Base-by-base conservation (phyloP, 1,139 yeast genomes). In the Sporopachydermia cereana region DNA sequence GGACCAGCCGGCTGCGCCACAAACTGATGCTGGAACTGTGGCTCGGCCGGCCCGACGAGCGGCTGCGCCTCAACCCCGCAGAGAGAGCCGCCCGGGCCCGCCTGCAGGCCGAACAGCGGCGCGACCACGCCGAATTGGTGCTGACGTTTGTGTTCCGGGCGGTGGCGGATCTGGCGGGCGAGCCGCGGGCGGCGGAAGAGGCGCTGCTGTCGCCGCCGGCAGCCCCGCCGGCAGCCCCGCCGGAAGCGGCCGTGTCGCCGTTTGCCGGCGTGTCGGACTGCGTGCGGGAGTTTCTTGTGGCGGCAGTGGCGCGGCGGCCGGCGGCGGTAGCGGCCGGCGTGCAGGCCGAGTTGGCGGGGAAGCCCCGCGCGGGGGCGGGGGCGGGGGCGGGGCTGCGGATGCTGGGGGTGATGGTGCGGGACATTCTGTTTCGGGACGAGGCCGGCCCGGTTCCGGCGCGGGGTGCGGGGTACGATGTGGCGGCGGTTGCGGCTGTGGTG, bases 1-100 rank as follows among this genome's bases (percentile, higher is more conserved):
- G 9, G 9, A 34, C 39, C 12, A 9, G 12, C 22, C 18, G 39
- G 17, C 17, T 34, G 22, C n/a, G 5, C 7, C 39, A 34, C 22
- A 34, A 34, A 34, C n/a, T 34, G 9, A 34, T 34, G 39, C 39
- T 34, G 18, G 39, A 34, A 34, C n/a, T 34, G 22, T 34, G 18
- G 22, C 17, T 34, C 22, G 39, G 39, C 22, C 9, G 9, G 18
- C 12, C 22, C 9, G 22, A 20, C 5, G 9, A 5, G 12, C 18
- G 39, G 22, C 39, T 34, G 17, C 39, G 22, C 18, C 22, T 34
- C 18, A 34, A 12, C 12, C 20, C 22, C 9, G 22, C 18, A 7
- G 39, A 34, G n/a, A 20, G 22, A 34, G 18, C 22, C n/a, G 22
- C 22, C 12, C 9, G 22, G 39, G 22, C 18, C 9, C 18, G 18